Evolutionary conservation across 1,284 basidiomycete species (phyloP).

Genomic region (Grifola frondosa): DNA sequence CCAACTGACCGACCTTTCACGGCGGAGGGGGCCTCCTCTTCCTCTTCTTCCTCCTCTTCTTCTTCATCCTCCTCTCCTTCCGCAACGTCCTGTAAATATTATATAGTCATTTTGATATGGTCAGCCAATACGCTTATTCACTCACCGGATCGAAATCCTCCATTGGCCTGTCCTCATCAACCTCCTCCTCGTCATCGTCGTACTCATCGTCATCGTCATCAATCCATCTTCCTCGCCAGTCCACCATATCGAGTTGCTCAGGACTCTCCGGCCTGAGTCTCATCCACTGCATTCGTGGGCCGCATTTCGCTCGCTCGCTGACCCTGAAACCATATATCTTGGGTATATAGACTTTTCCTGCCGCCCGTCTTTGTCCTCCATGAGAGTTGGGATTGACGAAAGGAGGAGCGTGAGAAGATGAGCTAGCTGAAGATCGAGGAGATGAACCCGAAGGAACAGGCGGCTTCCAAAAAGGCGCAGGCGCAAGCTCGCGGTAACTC

Average conservation of each 20-base stretch:
- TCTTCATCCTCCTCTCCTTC: constrained; percentile 68
- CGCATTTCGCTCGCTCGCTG: constrained; percentile 82
- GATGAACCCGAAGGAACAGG: constrained; percentile 55
- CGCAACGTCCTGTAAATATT: constrained; percentile 45
- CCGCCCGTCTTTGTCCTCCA: constrained; percentile 83
- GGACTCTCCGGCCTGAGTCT: constrained; percentile 79
- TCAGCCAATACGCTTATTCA: constrained; percentile 11
- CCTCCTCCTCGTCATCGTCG: constrained; percentile 61
- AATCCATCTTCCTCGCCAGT: constrained; percentile 86
- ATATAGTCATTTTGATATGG: constrained; percentile 10
- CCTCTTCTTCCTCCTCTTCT: constrained; percentile 51
- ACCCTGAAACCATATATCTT: constrained; percentile 93
- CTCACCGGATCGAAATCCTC: constrained; percentile 80
- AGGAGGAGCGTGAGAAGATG: constrained; percentile 47
- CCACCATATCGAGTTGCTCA: constrained; percentile 82
- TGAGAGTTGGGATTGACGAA: constrained; percentile 83
- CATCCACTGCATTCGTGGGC: constrained; percentile 97
- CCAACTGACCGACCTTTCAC: constrained; percentile 37
- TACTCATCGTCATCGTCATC: constrained; percentile 67
- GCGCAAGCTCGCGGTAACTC: constrained; percentile 89
- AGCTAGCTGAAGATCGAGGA: constrained; percentile 45
- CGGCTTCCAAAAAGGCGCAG: constrained; percentile 82
- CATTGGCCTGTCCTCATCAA: constrained; percentile 70
- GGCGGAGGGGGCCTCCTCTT: constrained; percentile 36
- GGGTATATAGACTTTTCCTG: constrained; percentile 86